These are phyloP conservation scores for Laetiporus sulphureus DNA, from an alignment of 1,284 basidiomycete genomes.

Conservation along the genomic window DNA sequence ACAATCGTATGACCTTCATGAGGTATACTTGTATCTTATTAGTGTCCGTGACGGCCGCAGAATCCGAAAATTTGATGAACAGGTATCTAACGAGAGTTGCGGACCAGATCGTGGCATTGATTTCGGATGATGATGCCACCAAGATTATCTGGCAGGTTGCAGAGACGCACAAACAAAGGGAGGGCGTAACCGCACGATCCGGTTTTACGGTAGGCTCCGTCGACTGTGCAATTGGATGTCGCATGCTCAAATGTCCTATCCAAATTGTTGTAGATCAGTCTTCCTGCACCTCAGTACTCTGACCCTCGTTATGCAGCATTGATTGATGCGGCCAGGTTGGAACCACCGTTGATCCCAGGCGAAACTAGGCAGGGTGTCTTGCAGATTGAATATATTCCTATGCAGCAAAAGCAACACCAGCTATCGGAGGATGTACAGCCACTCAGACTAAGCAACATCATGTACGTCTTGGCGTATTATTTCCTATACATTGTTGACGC, in stretches of 20 bases:
- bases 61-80: not conserved
- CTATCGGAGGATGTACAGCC: slow-evolving; percentile 16
- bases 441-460: not conserved
- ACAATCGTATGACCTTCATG: slow-evolving; percentile 57
- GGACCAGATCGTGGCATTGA: slow-evolving; percentile 43
- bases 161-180: slow-evolving; percentile 53
- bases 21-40: too few relatives aligned
- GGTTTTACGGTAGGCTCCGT: slow-evolving; percentile 30
- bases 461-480: not conserved
- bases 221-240: slow-evolving; percentile 19
- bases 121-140: slow-evolving; percentile 38
- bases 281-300: not conserved
- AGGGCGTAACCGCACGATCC: slow-evolving; percentile 32
- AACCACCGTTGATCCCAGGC: slow-evolving; percentile 6
- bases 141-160: slow-evolving; percentile 41
- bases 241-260: not conserved
- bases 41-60: too few relatives aligned
- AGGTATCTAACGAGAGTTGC: slow-evolving; percentile 52
- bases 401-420: slow-evolving; percentile 18
- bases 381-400: not conserved
- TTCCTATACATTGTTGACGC: not conserved
- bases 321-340: not conserved
- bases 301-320: too few relatives aligned
- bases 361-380: slow-evolving; percentile 9
- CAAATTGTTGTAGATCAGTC: not conserved